phyloP scores from a whole-genome alignment of 441 rosid genomes.

The Populus hybrid region DNA sequence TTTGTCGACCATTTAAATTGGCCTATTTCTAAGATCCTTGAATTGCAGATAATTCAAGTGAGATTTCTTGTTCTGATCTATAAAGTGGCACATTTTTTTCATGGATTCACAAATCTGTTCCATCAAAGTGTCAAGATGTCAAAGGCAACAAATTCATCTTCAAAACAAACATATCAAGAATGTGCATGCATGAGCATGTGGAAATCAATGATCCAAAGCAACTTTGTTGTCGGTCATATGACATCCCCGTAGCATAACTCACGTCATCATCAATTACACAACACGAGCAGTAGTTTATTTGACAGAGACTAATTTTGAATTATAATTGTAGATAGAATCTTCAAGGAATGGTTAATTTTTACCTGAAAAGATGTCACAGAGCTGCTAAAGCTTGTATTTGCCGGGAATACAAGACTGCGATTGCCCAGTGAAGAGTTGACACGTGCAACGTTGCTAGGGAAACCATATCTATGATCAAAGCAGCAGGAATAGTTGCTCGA shows the following conservation, averaged over 20 bases:
- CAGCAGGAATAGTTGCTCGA: constrained; percentile 72
- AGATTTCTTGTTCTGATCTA: too few relatives aligned
- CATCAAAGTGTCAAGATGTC: too few relatives aligned
- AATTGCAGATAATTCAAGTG: too few relatives aligned
- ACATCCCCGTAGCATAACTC: neutral
- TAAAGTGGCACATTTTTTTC: too few relatives aligned
- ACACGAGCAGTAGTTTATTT: neutral
- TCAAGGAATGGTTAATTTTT: neutral
- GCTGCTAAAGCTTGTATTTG: constrained; percentile 86
- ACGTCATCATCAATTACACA: neutral
- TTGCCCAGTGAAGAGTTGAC: constrained; percentile 65
- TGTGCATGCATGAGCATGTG: neutral
- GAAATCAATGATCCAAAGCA: neutral
- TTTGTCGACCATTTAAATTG: too few relatives aligned
- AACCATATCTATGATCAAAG: constrained; percentile 61
- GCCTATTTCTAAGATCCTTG: too few relatives aligned
- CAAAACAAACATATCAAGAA: too few relatives aligned
- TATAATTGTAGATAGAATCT: neutral
- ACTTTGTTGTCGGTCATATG: neutral
- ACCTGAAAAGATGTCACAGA: constrained; percentile 95
- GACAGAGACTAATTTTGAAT: neutral
- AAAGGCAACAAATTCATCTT: too few relatives aligned
- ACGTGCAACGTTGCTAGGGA: constrained; percentile 62
- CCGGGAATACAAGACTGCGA: constrained; percentile 62
- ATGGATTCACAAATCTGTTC: too few relatives aligned